Evolutionary conservation across 1,139 yeast species (phyloP).

Genomic region (Meyerozyma sp.): DNA sequence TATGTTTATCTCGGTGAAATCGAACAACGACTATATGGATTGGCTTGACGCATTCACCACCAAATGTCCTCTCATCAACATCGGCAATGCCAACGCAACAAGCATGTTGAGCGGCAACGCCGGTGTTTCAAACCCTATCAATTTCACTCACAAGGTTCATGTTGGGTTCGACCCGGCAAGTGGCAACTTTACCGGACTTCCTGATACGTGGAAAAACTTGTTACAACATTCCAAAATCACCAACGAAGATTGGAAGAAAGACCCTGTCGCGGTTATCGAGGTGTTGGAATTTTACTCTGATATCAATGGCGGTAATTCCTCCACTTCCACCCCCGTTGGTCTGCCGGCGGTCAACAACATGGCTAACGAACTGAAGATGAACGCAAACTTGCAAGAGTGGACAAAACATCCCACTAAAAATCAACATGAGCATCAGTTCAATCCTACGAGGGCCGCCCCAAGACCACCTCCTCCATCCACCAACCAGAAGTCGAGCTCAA

Average conservation of each 20-base stretch:
- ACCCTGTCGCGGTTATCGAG: constrained; percentile 83
- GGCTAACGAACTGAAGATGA: constrained; percentile 11
- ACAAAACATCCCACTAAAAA: constrained; percentile 31
- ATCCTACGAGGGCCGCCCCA: constrained; percentile 41
- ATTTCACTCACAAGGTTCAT: constrained; percentile 65
- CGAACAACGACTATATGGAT: constrained; percentile 74
- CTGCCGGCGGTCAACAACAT: constrained; percentile 15
- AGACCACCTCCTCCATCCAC: constrained; percentile 41
- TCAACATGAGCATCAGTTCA: constrained; percentile 13
- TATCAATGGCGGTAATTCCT: constrained; percentile 32
- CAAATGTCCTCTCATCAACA: constrained; percentile 65
- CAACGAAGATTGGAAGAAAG: constrained; percentile 78
- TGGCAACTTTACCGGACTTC: constrained; percentile 73
- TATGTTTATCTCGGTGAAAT: constrained; percentile 68
- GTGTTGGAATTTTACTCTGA: constrained; percentile 81
- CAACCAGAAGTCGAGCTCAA: constrained; percentile 22
- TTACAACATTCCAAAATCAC: constrained; percentile 75
- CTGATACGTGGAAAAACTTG: constrained; percentile 73
- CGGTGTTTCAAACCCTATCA: constrained; percentile 73
- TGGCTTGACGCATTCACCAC: constrained; percentile 92
- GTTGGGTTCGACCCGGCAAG: constrained; percentile 63
- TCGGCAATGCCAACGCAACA: constrained; percentile 21
- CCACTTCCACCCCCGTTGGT: constrained; percentile 24
- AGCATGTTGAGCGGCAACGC: constrained; percentile 39
- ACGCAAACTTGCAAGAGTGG: constrained; percentile 32